phyloP scores from a whole-genome alignment of 176 grass and related monocot species.

The maize (Zea mays) region DNA sequence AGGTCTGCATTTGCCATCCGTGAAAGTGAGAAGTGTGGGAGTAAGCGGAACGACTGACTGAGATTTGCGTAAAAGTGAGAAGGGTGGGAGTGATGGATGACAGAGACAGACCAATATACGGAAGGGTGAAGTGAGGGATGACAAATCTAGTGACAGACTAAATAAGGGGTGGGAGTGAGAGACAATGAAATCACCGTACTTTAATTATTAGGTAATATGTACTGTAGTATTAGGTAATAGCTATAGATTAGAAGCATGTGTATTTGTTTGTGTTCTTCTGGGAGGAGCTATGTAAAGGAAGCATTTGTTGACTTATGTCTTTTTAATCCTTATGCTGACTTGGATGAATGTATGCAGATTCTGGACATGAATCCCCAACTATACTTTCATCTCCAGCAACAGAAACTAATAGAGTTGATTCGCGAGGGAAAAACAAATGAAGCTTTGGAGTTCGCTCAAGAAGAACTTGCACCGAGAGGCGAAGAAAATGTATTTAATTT shows the following conservation, averaged over 20 bases:
- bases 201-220: neutral
- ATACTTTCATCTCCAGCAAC: constrained; percentile 97
- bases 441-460: constrained; percentile 96
- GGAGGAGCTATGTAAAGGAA: constrained; percentile 8
- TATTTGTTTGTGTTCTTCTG: neutral
- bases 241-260: neutral
- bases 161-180: neutral
- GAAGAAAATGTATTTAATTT: constrained; percentile 80
- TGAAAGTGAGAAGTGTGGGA: too few relatives aligned
- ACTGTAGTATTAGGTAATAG: neutral
- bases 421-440: constrained; percentile 82
- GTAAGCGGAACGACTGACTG: neutral
- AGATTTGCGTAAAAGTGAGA: neutral
- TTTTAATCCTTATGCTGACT: too few relatives aligned
- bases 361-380: constrained; percentile 94
- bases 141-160: neutral
- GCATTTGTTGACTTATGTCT: neutral
- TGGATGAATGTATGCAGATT: constrained; percentile 54
- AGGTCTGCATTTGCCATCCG: neutral
- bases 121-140: neutral
- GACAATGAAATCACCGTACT: neutral
- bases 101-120: neutral
- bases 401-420: constrained; percentile 98
- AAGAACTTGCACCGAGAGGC: constrained; percentile 91
- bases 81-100: neutral